Evolutionary conservation across 805 yeast species (phyloP).

Genomic region (Wickerhamomyces subpelliculosus): DNA sequence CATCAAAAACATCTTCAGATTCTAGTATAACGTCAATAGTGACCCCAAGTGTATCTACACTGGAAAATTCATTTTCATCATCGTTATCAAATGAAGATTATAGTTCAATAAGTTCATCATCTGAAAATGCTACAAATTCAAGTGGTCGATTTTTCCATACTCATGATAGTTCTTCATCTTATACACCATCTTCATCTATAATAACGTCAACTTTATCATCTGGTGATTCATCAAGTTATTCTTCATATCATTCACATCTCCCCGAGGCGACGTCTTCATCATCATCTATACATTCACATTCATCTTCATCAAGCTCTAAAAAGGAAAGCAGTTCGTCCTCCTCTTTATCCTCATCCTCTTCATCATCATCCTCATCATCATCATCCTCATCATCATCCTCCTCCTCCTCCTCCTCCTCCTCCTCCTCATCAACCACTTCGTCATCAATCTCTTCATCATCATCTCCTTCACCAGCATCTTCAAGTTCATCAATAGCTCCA

Average conservation of each 20-base stretch:
- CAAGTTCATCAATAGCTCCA: conserved; percentile 1
- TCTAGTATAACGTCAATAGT: neutral
- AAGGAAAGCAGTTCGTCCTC: too few relatives aligned
- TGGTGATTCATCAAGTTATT: conserved; percentile 1
- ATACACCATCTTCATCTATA: too few relatives aligned
- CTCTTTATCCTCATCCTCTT: neutral
- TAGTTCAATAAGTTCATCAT: neutral
- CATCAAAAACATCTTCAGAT: too few relatives aligned
- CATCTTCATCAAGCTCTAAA: too few relatives aligned
- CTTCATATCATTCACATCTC: too few relatives aligned
- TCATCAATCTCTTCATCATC: conserved; percentile 1
- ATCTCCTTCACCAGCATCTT: conserved; percentile 3
- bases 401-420: conserved; percentile 2
- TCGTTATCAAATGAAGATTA: neutral
- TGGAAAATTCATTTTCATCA: neutral
- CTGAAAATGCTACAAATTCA: neutral
- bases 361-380: conserved; percentile 3
- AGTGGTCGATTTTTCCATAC: neutral
- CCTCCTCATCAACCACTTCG: neutral
- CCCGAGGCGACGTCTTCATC: neutral
- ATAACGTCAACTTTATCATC: neutral
- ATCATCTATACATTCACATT: too few relatives aligned
- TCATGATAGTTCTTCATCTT: neutral
- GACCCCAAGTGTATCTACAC: neutral
- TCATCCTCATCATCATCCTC: conserved; percentile 2